Evolutionary conservation across 2,329 filamentous ascomycete species (phyloP).

Genomic region (Alternaria gansuensis): DNA sequence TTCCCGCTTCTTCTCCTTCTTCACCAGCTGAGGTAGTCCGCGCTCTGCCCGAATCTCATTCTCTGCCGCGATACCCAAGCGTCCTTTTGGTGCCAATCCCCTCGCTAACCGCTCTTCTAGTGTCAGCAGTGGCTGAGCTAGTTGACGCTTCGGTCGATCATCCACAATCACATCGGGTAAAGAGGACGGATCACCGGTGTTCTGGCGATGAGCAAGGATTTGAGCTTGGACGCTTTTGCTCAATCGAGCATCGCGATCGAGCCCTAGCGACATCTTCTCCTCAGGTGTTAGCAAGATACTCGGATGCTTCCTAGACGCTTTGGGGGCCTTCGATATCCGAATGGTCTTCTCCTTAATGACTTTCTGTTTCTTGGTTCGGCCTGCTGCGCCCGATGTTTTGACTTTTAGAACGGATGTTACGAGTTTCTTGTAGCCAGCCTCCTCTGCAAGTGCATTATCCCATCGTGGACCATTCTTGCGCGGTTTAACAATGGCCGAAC

Average conservation of each 20-base stretch:
- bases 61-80: conserved; percentile 35
- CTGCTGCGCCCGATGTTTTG: conserved; percentile 6
- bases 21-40: conserved; percentile 25
- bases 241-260: conserved; percentile 39
- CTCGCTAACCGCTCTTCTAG: conserved; percentile 40
- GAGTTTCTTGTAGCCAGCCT: conserved; percentile 36
- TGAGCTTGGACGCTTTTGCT: conserved; percentile 36
- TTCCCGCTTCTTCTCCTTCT: conserved; percentile 31
- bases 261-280: conserved; percentile 36
- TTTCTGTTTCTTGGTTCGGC: conserved; percentile 12
- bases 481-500: conserved; percentile 30
- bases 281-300: conserved; percentile 36
- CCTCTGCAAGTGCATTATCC: conserved; percentile 37
- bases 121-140: conserved; percentile 36
- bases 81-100: conserved; percentile 38
- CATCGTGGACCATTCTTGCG: conserved; percentile 35
- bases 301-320: conserved; percentile 2
- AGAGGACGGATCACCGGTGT: conserved; percentile 32
- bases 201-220: conserved; percentile 39
- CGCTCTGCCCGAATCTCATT: conserved; percentile 39
- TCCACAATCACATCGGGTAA: conserved; percentile 33
- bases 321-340: conserved; percentile 5
- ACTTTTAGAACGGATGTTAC: conserved; percentile 17
- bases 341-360: conserved; percentile 6
- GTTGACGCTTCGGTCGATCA: conserved; percentile 11